phyloP scores from a whole-genome alignment of 1,284 basidiomycete species.

The Apiotrichum domesticum region DNA sequence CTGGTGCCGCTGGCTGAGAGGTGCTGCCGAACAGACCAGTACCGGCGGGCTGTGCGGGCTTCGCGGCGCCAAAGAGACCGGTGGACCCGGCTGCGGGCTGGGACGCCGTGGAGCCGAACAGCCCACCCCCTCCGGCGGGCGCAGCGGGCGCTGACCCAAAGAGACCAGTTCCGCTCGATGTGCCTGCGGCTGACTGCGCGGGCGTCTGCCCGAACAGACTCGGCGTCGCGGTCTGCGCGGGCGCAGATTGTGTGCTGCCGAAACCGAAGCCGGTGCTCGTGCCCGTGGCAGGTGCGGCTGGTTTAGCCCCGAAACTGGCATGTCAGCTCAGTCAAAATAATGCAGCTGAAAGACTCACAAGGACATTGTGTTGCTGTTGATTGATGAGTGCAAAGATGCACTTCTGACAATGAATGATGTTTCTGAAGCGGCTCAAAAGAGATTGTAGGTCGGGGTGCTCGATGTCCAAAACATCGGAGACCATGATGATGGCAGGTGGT shows the following conservation, averaged over 20 bases:
- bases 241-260: background rate
- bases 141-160: slow-evolving; percentile 16
- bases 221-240: background rate
- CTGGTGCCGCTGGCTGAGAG: too few relatives aligned
- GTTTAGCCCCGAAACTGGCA: too few relatives aligned
- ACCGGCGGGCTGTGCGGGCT: background rate
- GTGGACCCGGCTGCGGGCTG: slow-evolving; percentile 4
- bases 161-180: background rate
- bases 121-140: background rate
- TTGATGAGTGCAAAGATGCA: too few relatives aligned
- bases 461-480: too few relatives aligned
- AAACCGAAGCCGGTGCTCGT: background rate
- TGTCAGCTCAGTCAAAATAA: too few relatives aligned
- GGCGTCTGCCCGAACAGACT: background rate
- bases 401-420: too few relatives aligned
- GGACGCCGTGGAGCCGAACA: slow-evolving; percentile 11
- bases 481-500: too few relatives aligned
- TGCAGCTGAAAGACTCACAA: too few relatives aligned
- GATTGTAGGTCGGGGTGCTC: too few relatives aligned
- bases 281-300: background rate
- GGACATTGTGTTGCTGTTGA: too few relatives aligned
- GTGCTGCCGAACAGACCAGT: too few relatives aligned
- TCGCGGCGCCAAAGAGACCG: slow-evolving; percentile 1
- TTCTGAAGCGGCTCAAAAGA: too few relatives aligned
- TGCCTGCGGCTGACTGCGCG: background rate